Evolutionary conservation across 257 asterid genomes (phyloP), one percentile per base, ranked within the genome.

Genomic region (Nicotiana tabacum): DNA sequence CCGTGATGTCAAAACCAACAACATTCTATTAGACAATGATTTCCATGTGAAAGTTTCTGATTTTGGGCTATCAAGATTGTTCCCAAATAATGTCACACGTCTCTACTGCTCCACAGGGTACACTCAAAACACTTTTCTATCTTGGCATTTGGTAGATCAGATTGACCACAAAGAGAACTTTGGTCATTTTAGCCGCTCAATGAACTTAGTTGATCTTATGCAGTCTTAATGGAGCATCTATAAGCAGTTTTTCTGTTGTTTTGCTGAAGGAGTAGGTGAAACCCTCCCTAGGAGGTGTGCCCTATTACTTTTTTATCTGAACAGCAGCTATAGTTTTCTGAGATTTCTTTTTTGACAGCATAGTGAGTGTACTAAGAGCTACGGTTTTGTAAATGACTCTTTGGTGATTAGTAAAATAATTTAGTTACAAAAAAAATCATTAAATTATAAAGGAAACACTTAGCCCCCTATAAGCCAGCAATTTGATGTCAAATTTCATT

Each of bases 81-180:
- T 93, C 86, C 99, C 97, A 2, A 86, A 6, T 12, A 86, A 95
- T 15, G 97, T 86, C 87, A 91, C 99, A 0, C 98, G 97, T 95
- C 72, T 95, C 99, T 6, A 95, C 98, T 1, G 99, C 99, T 33
- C 99, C 99, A 15, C 99, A 95, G 67, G 99, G 98, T 39, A 95
- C 99, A 2, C 99, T 9, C 21, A 2, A 66, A 11, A 37, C 2
- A 5, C 2, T 37, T 2, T n/a, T 53, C n/a, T 70, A 7, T 21
- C 78, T 11, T 11, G 5, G 35, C 57, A 43, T 72, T 72, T 11
- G 2, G 60, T n/a, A 10, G 35, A 72, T 46, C 61, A 72, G 61
- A 24, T 46, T 39, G 78, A 57, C 61, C 79, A 46, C 61, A 18
- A 72, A 30, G 18, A 69, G 33, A n/a, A 39, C n/a, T 21, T 21